A percentile compares a stretch with the other conserved stretches of the same genome.
Conservation (phyloP, 192 early-diverging fungal genomes). For the Coemansia sp. region DNA sequence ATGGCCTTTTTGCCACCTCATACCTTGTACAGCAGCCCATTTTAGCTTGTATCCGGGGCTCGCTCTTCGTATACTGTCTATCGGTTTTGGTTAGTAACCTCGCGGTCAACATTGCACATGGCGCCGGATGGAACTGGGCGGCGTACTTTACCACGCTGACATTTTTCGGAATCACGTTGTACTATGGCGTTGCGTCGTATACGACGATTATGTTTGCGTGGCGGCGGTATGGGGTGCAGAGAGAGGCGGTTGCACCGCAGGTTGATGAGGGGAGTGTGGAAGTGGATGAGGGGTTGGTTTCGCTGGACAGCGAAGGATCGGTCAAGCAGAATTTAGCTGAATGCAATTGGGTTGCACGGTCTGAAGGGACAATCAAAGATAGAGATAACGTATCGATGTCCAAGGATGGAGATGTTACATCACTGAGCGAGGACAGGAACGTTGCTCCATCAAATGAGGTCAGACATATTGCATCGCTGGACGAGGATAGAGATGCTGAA, state of each 20-base stretch:
- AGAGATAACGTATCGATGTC: too few relatives aligned
- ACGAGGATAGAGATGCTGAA: too few relatives aligned
- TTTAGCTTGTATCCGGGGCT: conserved; percentile 1
- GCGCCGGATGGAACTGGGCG: conserved; percentile 47
- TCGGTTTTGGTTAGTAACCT: conserved; percentile 36
- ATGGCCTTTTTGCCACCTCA: conserved; percentile 35
- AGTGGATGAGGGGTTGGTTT: too few relatives aligned
- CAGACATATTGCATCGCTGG: too few relatives aligned
- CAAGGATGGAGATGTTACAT: too few relatives aligned
- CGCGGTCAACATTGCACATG: conserved; percentile 29
- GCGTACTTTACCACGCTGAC: conserved; percentile 50
- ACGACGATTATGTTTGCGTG: conserved; percentile 7
- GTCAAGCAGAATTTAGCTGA: too few relatives aligned
- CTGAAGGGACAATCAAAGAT: too few relatives aligned
- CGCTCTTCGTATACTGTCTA: conserved; percentile 32
- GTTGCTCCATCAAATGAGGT: too few relatives aligned
- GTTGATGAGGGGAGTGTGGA: too few relatives aligned
- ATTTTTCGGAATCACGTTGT: conserved; percentile 34
- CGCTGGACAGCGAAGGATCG: too few relatives aligned
- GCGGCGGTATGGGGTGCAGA: neutral
- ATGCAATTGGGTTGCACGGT: too few relatives aligned
- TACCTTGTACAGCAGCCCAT: conserved; percentile 30
- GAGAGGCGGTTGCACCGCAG: neutral
- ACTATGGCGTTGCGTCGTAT: conserved; percentile 37
- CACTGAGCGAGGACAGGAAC: too few relatives aligned